A percentile compares a stretch with the other conserved stretches of the same genome.
Evolutionary conservation across 2,329 filamentous ascomycete species (phyloP).

Genomic region (Trichoderma cornu-damae): DNA sequence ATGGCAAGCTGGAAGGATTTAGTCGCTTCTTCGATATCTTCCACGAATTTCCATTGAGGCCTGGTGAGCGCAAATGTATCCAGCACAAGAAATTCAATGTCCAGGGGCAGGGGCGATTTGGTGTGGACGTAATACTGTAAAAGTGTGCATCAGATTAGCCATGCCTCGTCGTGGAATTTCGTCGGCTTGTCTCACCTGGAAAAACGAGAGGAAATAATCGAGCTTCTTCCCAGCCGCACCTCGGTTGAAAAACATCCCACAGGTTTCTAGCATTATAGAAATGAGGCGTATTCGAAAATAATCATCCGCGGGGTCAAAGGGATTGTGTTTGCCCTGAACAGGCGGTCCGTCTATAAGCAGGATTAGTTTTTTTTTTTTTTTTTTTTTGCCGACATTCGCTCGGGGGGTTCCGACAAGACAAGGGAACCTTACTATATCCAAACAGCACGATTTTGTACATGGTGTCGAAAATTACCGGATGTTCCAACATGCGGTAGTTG

Average conservation of each 20-base stretch:
- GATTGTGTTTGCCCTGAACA: slow-evolving; percentile 67
- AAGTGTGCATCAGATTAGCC: neutral
- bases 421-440: slow-evolving; percentile 60
- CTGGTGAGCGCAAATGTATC: slow-evolving; percentile 81
- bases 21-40: slow-evolving; percentile 75
- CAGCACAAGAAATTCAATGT: slow-evolving; percentile 93
- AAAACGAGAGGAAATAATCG: slow-evolving; percentile 94
- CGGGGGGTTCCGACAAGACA: too few relatives aligned
- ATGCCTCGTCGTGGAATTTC: neutral
- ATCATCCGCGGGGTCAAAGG: slow-evolving; percentile 84
- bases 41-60: slow-evolving; percentile 86
- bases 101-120: slow-evolving; percentile 88
- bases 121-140: slow-evolving; percentile 84
- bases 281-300: slow-evolving; percentile 92
- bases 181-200: slow-evolving; percentile 57
- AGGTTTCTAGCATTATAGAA: slow-evolving; percentile 86
- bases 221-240: slow-evolving; percentile 93
- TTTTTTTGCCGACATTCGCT: too few relatives aligned
- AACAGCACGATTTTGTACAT: slow-evolving; percentile 94
- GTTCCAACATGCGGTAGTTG: slow-evolving; percentile 95
- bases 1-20: slow-evolving; percentile 83
- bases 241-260: slow-evolving; percentile 92
- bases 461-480: slow-evolving; percentile 89
- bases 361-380: too few relatives aligned
- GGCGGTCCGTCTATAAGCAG: slow-evolving; percentile 63